Evolutionary conservation across 257 asterid species (phyloP).

Genomic region (Nicotiana tomentosiformis): DNA sequence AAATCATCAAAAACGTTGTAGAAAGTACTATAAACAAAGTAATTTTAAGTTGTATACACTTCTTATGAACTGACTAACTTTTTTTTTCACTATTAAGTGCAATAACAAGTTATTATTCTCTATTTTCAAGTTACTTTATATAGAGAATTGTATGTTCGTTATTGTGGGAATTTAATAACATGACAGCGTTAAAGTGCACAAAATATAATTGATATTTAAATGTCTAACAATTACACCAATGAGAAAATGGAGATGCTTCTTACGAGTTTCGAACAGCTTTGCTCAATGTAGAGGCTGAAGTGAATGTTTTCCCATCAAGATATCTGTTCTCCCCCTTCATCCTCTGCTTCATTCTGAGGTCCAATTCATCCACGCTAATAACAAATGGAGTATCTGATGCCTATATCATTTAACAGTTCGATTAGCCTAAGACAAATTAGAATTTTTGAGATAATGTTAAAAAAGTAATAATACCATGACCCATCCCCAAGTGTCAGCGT

Average conservation of each 20-base stretch:
- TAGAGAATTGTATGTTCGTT: neutral
- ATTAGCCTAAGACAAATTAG: neutral
- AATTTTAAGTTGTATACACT: neutral
- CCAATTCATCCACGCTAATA: constrained; percentile 52
- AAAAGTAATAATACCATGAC: constrained; percentile 56
- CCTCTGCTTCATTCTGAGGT: constrained; percentile 66
- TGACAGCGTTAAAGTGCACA: neutral
- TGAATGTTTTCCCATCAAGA: constrained; percentile 78
- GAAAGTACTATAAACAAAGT: neutral
- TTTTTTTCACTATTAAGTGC: no score
- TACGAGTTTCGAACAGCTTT: constrained; percentile 85
- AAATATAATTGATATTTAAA: neutral
- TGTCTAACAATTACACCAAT: neutral
- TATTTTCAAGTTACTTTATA: no score
- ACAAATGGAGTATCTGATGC: constrained; percentile 68
- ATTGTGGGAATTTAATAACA: neutral
- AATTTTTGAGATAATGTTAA: neutral
- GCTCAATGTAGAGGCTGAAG: constrained; percentile 78
- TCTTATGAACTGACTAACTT: no score
- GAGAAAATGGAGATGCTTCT: constrained; percentile 4
- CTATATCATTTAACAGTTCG: constrained; percentile 26
- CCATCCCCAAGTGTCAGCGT: constrained; percentile 99
- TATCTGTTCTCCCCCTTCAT: constrained; percentile 72
- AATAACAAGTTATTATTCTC: no score
- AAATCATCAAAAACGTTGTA: neutral